Evolutionary conservation across 2,329 filamentous ascomycete species (phyloP), one percentile per base, ranked within the genome.

Genomic region (Sordariomycetes sp.): DNA sequence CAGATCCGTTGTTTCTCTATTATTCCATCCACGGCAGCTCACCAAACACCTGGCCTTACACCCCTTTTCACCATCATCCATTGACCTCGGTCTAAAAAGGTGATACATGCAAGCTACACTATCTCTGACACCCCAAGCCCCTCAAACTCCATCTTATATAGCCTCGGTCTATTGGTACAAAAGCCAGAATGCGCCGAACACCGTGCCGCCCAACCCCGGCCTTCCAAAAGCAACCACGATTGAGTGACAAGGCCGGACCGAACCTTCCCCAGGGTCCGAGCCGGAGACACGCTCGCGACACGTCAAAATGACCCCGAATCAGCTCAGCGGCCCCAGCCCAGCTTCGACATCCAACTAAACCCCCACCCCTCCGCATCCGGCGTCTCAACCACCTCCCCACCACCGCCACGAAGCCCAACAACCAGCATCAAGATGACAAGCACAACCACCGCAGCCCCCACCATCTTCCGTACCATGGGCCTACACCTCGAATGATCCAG

Each of bases 401-500:
- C 35, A 13, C 52, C 39, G 13, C 34, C 52, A 56, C 57, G 45
- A 45, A 64, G 59, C 25, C 61, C 59, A 34, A 63, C 12, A 54
- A 62, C n/a, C n/a, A n/a, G 57, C 28, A 32, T 32, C 28, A 32
- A 8, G 25, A 65, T 57, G 54, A 64, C 60, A 42, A 61, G 25
- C 13, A 60, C 57, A 36, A 64, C 59, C 5, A 63, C 56, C 12
- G 62, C 35, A 1, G 59, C 36, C 10, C 61, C 50, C 36, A 56
- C 62, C 10, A 62, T 55, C 48, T 63, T 63, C 25, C 62, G 62
- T 62, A 34, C 35, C 50, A 17, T 7, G 10, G 51, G 50, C 12
- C 20, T 20, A 17, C 64, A 56, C 36, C 62, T 62, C 36, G 60
- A 61, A 45, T 63, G 61, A 10, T 65, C 63, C 6, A 58, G 42